A percentile compares a stretch with the other conserved stretches of the same genome.
These are phyloP conservation scores for Lathyrus oleraceus DNA, from an alignment of 306 rosid genomes.

Conservation along the genomic window DNA sequence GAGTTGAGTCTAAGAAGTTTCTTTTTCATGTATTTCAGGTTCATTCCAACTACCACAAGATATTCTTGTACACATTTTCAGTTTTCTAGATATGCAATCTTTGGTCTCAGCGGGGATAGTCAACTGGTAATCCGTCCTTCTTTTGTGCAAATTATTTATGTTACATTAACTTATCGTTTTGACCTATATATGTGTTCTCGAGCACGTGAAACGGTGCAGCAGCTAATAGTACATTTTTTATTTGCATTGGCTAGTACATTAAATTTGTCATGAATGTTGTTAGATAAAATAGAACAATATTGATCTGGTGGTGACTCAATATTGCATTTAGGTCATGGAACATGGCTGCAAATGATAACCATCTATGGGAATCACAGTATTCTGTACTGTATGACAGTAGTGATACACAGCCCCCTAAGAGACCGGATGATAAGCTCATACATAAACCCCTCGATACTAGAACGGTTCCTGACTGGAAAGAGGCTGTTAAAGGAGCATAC, in stretches of 20 bases:
- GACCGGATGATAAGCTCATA: constrained; percentile 19
- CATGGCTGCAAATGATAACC: constrained; percentile 69
- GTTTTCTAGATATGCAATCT: constrained; percentile 69
- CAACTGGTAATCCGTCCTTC: constrained; percentile 56
- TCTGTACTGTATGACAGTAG: constrained; percentile 43
- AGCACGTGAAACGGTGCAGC: not conserved
- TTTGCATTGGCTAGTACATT: constrained; percentile 5
- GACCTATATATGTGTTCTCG: constrained; percentile 4
- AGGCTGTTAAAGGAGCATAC: constrained; percentile 61
- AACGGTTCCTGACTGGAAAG: constrained; percentile 57
- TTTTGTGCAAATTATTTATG: constrained; percentile 12
- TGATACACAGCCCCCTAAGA: constrained; percentile 31
- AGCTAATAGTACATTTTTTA: not conserved
- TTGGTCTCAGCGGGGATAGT: constrained; percentile 61
- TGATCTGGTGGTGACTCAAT: constrained; percentile 23
- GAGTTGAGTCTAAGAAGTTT: constrained; percentile 13
- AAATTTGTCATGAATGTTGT: constrained; percentile 19
- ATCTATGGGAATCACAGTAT: constrained; percentile 70
- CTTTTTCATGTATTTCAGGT: constrained; percentile 41
- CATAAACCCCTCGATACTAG: constrained; percentile 28
- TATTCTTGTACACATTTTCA: constrained; percentile 65
- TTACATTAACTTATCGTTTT: constrained; percentile 25
- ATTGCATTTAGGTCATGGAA: constrained; percentile 75
- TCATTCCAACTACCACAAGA: constrained; percentile 68
- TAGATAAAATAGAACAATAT: constrained; percentile 3